Percentiles rank a stretch among this genome's conserved stretches.
Evolutionary conservation across 768 basidiomycete genomes (phyloP).

Genomic region (Lentinula aciculospora): DNA sequence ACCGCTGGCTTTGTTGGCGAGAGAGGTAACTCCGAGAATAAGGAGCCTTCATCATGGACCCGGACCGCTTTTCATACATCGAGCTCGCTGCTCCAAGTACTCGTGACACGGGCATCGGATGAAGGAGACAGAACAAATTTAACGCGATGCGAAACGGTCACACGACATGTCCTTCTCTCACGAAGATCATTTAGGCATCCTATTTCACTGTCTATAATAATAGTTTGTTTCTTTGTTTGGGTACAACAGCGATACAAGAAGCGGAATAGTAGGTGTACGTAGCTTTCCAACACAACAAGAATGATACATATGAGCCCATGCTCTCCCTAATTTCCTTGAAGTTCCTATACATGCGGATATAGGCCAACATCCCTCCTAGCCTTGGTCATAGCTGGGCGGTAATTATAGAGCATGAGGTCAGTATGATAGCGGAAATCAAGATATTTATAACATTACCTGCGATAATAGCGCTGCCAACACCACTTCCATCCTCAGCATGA

Average conservation of each 20-base stretch:
- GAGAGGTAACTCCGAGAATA: neutral
- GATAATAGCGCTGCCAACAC: slow-evolving; percentile 95
- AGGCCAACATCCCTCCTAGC: slow-evolving; percentile 50
- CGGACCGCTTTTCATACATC: neutral
- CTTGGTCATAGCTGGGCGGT: slow-evolving; percentile 63
- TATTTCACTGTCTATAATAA: no score
- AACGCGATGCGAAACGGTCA: neutral
- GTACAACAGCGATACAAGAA: no score
- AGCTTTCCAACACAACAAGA: neutral
- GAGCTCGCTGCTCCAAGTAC: neutral
- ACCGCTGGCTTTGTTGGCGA: neutral
- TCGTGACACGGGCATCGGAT: neutral
- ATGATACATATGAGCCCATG: neutral
- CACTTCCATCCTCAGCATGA: slow-evolving; percentile 88
- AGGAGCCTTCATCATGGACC: neutral
- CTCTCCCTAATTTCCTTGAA: slow-evolving; percentile 16
- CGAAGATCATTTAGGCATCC: no score
- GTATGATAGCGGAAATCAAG: neutral
- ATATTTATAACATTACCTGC: slow-evolving; percentile 46
- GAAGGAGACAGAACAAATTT: neutral
- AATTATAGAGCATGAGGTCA: neutral
- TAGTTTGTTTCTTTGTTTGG: no score
- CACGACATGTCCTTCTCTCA: neutral
- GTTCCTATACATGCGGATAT: slow-evolving; percentile 31
- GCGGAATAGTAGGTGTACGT: no score